Base-by-base conservation (phyloP, 805 yeast genomes). In the Wickerhamiella nectarea region DNA sequence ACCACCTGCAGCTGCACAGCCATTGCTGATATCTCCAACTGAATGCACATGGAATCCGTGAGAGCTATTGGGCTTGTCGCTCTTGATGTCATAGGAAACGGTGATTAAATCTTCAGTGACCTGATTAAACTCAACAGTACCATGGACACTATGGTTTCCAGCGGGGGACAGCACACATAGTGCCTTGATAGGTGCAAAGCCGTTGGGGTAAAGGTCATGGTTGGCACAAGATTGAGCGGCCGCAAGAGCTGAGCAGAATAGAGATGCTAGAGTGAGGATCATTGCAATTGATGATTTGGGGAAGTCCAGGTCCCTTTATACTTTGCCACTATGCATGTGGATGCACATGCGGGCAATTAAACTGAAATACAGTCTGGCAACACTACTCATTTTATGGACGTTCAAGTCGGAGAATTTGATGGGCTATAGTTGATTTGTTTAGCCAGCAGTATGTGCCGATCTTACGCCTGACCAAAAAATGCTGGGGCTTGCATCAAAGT, bases 1-100 rank as follows among this genome's bases (percentile, higher is more conserved):
- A 48, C 95, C 95, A 62, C 96, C 96, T 44, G 96, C 95, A 53
- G 95, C 83, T 46, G 38, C 14, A 68, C 94, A 82, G 49, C 93
- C 93, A 59, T 82, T 81, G 63, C 91, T 24, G 12, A 40, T 7
- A 17, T 40, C 43, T 6, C 43, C 44, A 22, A 26, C 15, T 10
- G 46, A 6, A 21, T 34, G 38, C 17, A 43, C 25, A 36, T 36
- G 46, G 41, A 43, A 39, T 2, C 42, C 42, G 22, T 35, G 42
- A 29, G 33, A 25, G 22, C 35, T 35, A 20, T 39, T 43, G 36
- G 38, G 34, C 18, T 38, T 33, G 31, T 35, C 38, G 36, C 43
- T 35, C n/a, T 35, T 34, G 38, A 40, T 25, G 19, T 40, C 22
- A 78, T 85, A 40, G 38, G 10, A 14, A 21, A 40, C 15, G 25